Percentiles rank a stretch among this genome's conserved stretches.
These are phyloP conservation scores for Coniochaeta prunicola DNA, from an alignment of 2,329 filamentous ascomycete genomes.

Conservation along the genomic window DNA sequence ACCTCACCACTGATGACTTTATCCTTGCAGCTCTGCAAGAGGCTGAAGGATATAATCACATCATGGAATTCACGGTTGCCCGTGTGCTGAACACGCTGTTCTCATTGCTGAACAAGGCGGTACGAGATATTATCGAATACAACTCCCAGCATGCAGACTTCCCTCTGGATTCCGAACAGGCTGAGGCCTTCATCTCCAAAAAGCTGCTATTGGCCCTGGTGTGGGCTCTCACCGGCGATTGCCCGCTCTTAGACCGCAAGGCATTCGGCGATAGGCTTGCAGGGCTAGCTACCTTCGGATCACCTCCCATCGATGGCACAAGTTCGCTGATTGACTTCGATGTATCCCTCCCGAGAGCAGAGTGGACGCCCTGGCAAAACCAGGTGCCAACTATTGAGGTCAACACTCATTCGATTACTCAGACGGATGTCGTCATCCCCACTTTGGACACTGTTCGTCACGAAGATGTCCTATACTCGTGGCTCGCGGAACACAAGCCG, in stretches of 20 bases:
- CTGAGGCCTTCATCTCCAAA: slow-evolving; percentile 85
- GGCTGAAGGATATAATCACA: slow-evolving; percentile 77
- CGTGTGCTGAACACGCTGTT: slow-evolving; percentile 90
- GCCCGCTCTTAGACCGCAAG: slow-evolving; percentile 81
- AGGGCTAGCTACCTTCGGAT: slow-evolving; percentile 76
- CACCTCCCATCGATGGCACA: slow-evolving; percentile 68
- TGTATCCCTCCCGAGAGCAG: slow-evolving; percentile 74
- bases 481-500: slow-evolving; percentile 97
- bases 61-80: slow-evolving; percentile 95
- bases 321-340: slow-evolving; percentile 95
- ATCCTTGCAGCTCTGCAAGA: slow-evolving; percentile 69
- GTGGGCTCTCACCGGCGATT: slow-evolving; percentile 95
- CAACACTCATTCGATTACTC: slow-evolving; percentile 95
- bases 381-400: slow-evolving; percentile 93
- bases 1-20: slow-evolving; percentile 73
- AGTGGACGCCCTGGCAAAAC: slow-evolving; percentile 91
- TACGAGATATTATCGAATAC: slow-evolving; percentile 89
- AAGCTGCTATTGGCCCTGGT: slow-evolving; percentile 88
- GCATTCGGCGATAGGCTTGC: slow-evolving; percentile 79
- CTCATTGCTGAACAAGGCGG: slow-evolving; percentile 90
- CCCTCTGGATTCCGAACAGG: slow-evolving; percentile 79
- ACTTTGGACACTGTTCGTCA: slow-evolving; percentile 96
- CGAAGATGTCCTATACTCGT: slow-evolving; percentile 98
- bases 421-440: slow-evolving; percentile 97
- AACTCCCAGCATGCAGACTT: slow-evolving; percentile 93